phyloP scores from a whole-genome alignment of 768 basidiomycete genomes.

The Podaxis sp. region DNA sequence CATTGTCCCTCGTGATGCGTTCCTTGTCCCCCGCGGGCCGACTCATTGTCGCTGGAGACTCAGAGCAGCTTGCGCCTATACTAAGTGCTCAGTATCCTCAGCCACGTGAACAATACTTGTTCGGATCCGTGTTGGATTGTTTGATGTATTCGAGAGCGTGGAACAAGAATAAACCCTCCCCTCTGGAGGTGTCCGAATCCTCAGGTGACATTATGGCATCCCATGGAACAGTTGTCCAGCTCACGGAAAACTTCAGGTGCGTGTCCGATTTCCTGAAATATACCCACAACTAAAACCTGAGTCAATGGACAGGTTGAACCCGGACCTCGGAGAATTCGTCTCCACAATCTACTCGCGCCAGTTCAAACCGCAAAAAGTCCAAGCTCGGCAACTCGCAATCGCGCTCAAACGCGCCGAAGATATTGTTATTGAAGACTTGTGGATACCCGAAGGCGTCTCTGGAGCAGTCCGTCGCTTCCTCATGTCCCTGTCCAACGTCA shows the following conservation, averaged over 20 bases:
- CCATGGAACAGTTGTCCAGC: conserved; percentile 43
- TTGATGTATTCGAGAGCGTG: conserved; percentile 34
- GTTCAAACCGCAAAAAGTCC: conserved; percentile 49
- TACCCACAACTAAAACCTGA: background rate
- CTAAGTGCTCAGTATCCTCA: conserved; percentile 46
- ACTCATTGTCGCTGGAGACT: conserved; percentile 51
- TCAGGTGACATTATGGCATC: conserved; percentile 23
- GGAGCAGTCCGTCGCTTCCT: conserved; percentile 36
- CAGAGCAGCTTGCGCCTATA: conserved; percentile 52
- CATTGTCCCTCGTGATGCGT: conserved; percentile 45
- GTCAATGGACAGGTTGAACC: conserved; percentile 38
- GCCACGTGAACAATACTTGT: conserved; percentile 35
- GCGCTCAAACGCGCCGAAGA: conserved; percentile 30
- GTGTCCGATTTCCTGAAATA: conserved; percentile 1
- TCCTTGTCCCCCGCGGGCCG: conserved; percentile 36
- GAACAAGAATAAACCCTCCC: conserved; percentile 6
- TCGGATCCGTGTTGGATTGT: conserved; percentile 50
- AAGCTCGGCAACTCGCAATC: conserved; percentile 37
- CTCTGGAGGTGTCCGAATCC: conserved; percentile 17
- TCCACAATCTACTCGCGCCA: conserved; percentile 49
- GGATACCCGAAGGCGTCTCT: conserved; percentile 24
- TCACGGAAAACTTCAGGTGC: conserved; percentile 53
- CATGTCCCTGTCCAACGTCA: conserved; percentile 41
- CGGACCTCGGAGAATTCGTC: conserved; percentile 54
- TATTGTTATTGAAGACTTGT: conserved; percentile 21